Evolutionary conservation across 2,329 filamentous ascomycete species (phyloP), one percentile per base, ranked within the genome.

Genomic region (Fusarium tanahbumbuense): DNA sequence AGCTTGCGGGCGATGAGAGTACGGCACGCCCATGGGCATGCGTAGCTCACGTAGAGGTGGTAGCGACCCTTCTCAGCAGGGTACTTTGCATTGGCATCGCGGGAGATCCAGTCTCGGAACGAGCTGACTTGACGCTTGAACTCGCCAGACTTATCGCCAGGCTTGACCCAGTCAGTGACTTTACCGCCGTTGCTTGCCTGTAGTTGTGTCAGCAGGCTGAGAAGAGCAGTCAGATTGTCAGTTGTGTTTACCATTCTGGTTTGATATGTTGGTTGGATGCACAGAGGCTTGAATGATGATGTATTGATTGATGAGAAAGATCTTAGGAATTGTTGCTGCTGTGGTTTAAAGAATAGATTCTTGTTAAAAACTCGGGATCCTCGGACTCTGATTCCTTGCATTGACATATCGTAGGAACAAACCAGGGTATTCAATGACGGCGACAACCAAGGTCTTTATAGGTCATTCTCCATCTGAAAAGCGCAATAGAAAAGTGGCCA

Each of bases 1-100:
- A 99, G 87, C 79, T 93, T 91, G 62, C 95, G 88, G 4, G 92
- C 92, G 73, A 98, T 97, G 71, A 98, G 85, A 0, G 93, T 91
- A 45, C 96, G 91, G 77, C 93, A 93, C 8, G 95, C 94, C 94
- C 94, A 98, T 6, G 94, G 94, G 81, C 94, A 98, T 9, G 94
- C 94, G 81, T 97, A 97, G 76, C 92, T 95, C 72, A 97, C 91
- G 78, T 95, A 99, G 74, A 99, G 89, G 82, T 99, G 96, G 80
- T 99, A 99, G 59, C 96, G 88, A 56, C 88, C 93, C 82, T 93
- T 93, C 82, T 98, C 95, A 1, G 93, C 88, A 8, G 93, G 92
- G 74, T 94, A 98, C 79, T 90, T 82, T 8, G 93, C 91, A 44
- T 88, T 90, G 2, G 88, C 81, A 73, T 93, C 88, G 68, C 86